Base-by-base conservation (phyloP, 2,329 filamentous ascomycete species). In the Fusarium fracticaudum region DNA sequence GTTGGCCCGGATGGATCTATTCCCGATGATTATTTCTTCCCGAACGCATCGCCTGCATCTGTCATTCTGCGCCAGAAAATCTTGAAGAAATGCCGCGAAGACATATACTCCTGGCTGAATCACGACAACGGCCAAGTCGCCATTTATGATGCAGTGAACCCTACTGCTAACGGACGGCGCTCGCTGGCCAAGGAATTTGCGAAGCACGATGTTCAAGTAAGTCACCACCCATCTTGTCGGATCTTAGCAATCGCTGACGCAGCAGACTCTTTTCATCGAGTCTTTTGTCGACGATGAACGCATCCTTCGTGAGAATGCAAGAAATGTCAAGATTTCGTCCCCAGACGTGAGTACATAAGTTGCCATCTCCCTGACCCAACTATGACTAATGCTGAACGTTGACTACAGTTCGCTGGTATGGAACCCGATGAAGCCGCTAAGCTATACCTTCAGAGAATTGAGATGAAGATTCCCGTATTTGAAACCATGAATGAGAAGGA, bases 61-160 rank as follows among this genome's bases (percentile, higher is more conserved):
- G 93, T 98, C n/a, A 91, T 98, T 75, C 86, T 99, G 57, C 91
- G 96, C 40, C 96, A 98, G 83, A 98, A 98, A 86, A 99, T 99
- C 60, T 87, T 99, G 26, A 98, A 98, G 85, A 97, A 97, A 81
- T 99, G 96, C 77, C 91, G 96, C 67, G 95, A 98, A 81, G 96
- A 99, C 79, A 98, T 99, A 65, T 98, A 98, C 80, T 92, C 93
- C 63, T 99, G 98, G 87, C 86, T 99, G 50, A 97, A 98, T 79
- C 93, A 98, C 76, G 96, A 98, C 80, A 98, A 98, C 78, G 96
- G 96, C 18, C 96, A 99, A 81, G 96, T 99, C 63, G 96, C 96
- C 64, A 98, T 99, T 69, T 99, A 98, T 81, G 96, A 99, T 83
- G 96, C 97, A 35, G 97, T 99, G 24, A 99, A 99, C 79, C 95